Conservation (phyloP, 1,284 basidiomycete species). For the Cryptococcus sp. region DNA sequence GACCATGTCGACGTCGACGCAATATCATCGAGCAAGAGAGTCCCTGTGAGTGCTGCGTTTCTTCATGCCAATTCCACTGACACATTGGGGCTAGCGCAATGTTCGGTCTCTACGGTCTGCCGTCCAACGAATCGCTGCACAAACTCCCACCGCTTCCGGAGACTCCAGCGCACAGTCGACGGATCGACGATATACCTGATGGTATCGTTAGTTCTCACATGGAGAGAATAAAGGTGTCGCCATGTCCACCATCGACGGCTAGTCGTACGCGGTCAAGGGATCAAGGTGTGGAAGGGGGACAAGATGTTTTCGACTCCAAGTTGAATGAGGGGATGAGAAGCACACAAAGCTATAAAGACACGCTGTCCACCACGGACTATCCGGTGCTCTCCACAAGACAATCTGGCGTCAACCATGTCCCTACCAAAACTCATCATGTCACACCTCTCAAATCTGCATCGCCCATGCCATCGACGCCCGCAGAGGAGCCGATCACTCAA, state of each 20-base stretch:
- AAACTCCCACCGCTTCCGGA: slow-evolving; percentile 28
- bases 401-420: slow-evolving; percentile 8
- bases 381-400: slow-evolving; percentile 28
- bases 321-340: neutral
- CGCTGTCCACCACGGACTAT: slow-evolving; percentile 7
- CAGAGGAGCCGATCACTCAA: neutral
- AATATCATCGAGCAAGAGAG: neutral
- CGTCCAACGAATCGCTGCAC: slow-evolving; percentile 18
- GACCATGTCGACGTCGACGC: neutral
- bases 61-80: neutral
- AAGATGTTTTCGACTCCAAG: too few relatives aligned
- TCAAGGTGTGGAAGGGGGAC: too few relatives aligned
- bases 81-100: slow-evolving; percentile 3
- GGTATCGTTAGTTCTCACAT: neutral
- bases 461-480: neutral
- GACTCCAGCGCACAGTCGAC: slow-evolving; percentile 15
- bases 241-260: too few relatives aligned
- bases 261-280: too few relatives aligned
- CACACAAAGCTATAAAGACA: neutral
- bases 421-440: slow-evolving; percentile 1
- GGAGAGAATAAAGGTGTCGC: too few relatives aligned
- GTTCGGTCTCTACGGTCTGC: slow-evolving; percentile 9
- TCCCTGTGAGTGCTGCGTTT: slow-evolving; percentile 1
- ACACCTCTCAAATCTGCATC: slow-evolving; percentile 3
- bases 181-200: slow-evolving; percentile 9